Evolutionary conservation across 176 grass and related monocot species (phyloP), one percentile per base, ranked within the genome.

Genomic region (Luzula sylvatica): DNA sequence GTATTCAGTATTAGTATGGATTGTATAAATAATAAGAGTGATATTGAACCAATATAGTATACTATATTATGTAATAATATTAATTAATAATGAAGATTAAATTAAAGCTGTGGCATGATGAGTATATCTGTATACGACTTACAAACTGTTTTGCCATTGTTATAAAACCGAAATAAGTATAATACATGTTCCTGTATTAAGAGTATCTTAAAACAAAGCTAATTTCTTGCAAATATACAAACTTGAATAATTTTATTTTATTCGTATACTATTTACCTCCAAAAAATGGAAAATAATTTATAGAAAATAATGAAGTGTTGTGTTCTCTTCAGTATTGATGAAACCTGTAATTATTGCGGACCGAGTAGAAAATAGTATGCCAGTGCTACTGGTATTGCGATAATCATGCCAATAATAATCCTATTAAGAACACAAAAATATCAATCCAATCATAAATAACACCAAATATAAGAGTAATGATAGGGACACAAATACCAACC

Each of bases 391-490:
- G 89, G 89, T 63, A 95, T 79, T 21, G 83, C 89, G 46, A 69
- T 35, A 53, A 88, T 75, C 89, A 95, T 88, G 15, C 89, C 83
- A 21, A 88, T 19, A 52, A 88, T 95, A 71, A 95, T 78, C 56
- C 89, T 95, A 64, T 39, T 45, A 26, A 43, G 62, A 48, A 74
- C 8, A 43, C 39, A 29, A 14, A 26, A 21, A 16, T 55, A 56
- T 52, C 53, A 46, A 5, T 23, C 52, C 8, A 46, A 66, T 20
- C 0, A 4, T 41, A 5, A 58, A 30, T 41, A 51, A 4, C 8
- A 61, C 52, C 38, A 32, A 25, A n/a, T 24, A 19, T 47, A 29
- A n/a, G n/a, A n/a, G n/a, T n/a, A n/a, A n/a, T n/a, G n/a, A n/a
- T n/a, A n/a, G 44, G 7, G 15, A 11, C n/a, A n/a, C n/a, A n/a